These are phyloP conservation scores for Bocquillonia castaneifolia DNA, from an alignment of 441 rosid genomes.

Conservation along the genomic window DNA sequence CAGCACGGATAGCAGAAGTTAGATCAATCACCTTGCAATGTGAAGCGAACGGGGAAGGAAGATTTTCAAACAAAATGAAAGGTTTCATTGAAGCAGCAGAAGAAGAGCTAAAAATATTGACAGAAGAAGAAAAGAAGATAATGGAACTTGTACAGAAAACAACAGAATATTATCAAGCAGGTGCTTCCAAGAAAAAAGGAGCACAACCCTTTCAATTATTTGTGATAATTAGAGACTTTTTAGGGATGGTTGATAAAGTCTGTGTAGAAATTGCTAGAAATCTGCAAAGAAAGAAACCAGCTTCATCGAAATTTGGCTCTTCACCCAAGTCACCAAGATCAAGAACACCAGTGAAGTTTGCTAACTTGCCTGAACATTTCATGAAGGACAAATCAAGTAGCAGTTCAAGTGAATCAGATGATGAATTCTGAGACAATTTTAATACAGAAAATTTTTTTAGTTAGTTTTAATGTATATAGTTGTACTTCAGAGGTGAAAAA, in stretches of 20 bases:
- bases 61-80: slow-evolving; percentile 56
- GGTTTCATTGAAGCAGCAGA: slow-evolving; percentile 55
- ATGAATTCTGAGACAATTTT: slow-evolving; percentile 39
- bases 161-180: slow-evolving; percentile 74
- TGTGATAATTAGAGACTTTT: slow-evolving; percentile 67
- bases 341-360: slow-evolving; percentile 51
- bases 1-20: slow-evolving; percentile 43
- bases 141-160: slow-evolving; percentile 64
- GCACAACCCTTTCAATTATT: slow-evolving; percentile 56
- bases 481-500: not conserved
- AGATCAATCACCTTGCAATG: slow-evolving; percentile 34
- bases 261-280: slow-evolving; percentile 68
- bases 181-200: slow-evolving; percentile 49
- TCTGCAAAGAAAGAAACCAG: slow-evolving; percentile 42
- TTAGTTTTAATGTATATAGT: slow-evolving; percentile 26
- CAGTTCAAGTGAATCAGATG: slow-evolving; percentile 54
- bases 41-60: slow-evolving; percentile 35
- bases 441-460: not conserved
- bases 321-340: slow-evolving; percentile 33
- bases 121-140: slow-evolving; percentile 49
- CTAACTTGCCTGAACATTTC: slow-evolving; percentile 65
- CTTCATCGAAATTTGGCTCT: slow-evolving; percentile 29
- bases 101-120: slow-evolving; percentile 43
- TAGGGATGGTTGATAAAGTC: slow-evolving; percentile 70
- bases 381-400: slow-evolving; percentile 36